phyloP scores from a whole-genome alignment of 2,329 filamentous ascomycete genomes.

The Drechslerella dactyloides region DNA sequence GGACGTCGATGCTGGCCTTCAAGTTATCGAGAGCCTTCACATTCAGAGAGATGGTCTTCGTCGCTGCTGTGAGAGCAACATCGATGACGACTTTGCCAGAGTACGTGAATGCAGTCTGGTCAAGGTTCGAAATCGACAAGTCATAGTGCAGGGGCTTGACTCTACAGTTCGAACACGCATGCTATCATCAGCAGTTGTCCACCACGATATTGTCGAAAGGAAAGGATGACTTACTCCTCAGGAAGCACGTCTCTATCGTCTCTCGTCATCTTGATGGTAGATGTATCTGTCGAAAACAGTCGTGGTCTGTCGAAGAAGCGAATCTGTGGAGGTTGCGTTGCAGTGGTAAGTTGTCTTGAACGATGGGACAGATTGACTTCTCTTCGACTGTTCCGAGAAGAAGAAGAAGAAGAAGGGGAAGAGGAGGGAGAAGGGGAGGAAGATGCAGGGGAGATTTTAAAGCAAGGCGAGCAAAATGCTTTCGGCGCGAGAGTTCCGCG shows the following conservation, averaged over 20 bases:
- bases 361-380: slow-evolving; percentile 4
- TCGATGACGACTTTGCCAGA: slow-evolving; percentile 84
- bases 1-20: slow-evolving; percentile 68
- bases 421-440: background rate
- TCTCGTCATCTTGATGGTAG: slow-evolving; percentile 33
- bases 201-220: background rate
- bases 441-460: background rate
- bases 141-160: slow-evolving; percentile 86
- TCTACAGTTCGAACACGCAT: slow-evolving; percentile 57
- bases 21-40: slow-evolving; percentile 80
- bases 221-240: slow-evolving; percentile 34
- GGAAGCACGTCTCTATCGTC: slow-evolving; percentile 49
- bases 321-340: background rate
- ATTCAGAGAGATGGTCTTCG: slow-evolving; percentile 82
- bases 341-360: background rate
- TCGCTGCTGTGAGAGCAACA: slow-evolving; percentile 72
- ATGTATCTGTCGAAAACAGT: slow-evolving; percentile 9
- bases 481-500: slow-evolving; percentile 13
- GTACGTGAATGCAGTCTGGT: slow-evolving; percentile 77
- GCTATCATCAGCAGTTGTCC: background rate
- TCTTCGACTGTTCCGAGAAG: background rate
- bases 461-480: background rate
- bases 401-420: background rate
- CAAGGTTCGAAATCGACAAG: slow-evolving; percentile 79
- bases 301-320: background rate